Conservation (phyloP, 2,329 filamentous ascomycete genomes). For the Mariannaea sp. region DNA sequence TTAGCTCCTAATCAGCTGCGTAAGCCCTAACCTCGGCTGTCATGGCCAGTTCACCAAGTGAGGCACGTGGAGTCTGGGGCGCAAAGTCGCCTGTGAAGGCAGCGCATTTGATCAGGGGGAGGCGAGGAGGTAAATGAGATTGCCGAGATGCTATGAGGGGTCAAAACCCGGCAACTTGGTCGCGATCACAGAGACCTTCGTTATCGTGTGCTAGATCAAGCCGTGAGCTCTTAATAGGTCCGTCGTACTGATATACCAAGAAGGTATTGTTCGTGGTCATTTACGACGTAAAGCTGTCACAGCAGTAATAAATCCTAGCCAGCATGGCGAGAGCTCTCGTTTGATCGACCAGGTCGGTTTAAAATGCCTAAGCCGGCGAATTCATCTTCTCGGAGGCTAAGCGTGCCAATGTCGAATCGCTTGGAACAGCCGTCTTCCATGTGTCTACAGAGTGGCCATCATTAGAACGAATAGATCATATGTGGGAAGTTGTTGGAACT, state of each 20-base stretch:
- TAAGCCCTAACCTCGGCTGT: neutral
- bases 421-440: conserved; percentile 77
- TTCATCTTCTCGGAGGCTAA: conserved; percentile 50
- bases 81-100: neutral
- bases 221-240: no score
- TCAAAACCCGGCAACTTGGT: neutral
- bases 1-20: neutral
- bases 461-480: conserved; percentile 1
- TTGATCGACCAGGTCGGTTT: conserved; percentile 24
- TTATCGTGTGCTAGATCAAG: neutral
- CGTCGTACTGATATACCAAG: neutral
- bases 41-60: neutral
- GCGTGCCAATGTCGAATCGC: conserved; percentile 62
- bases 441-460: conserved; percentile 57
- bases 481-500: conserved; percentile 30
- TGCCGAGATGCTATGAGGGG: neutral
- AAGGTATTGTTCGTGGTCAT: no score
- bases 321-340: conserved; percentile 25
- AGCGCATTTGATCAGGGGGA: neutral
- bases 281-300: neutral
- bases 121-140: neutral
- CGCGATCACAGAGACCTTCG: neutral
- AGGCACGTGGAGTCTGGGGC: neutral
- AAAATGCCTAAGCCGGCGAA: conserved; percentile 28
- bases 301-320: conserved; percentile 12